These are phyloP conservation scores for Talaromyces nanjingensis DNA, from an alignment of 495 filamentous ascomycete species.

Conservation along the genomic window DNA sequence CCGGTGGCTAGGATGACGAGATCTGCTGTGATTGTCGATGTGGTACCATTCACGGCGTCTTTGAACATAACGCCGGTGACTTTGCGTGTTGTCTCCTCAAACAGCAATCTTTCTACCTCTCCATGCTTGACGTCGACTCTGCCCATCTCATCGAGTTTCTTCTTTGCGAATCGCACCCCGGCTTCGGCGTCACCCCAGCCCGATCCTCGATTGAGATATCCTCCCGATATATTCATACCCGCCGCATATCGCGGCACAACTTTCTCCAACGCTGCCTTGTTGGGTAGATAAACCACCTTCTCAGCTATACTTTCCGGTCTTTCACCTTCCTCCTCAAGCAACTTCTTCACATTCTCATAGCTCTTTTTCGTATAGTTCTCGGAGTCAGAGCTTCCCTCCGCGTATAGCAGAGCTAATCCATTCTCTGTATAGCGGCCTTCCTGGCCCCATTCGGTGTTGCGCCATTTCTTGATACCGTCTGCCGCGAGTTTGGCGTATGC, in stretches of 20 bases:
- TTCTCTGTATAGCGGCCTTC: slow-evolving; percentile 67
- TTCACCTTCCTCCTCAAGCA: slow-evolving; percentile 1
- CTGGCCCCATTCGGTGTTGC: slow-evolving; percentile 52
- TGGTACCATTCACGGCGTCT: slow-evolving; percentile 26
- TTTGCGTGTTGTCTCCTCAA: slow-evolving; percentile 16
- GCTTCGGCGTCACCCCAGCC: slow-evolving; percentile 84
- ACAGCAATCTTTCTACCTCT: slow-evolving; percentile 52
- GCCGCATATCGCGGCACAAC: slow-evolving; percentile 38
- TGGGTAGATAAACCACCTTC: slow-evolving; percentile 44
- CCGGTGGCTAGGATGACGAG: slow-evolving; percentile 77
- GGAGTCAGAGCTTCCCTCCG: slow-evolving; percentile 40
- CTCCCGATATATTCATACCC: slow-evolving; percentile 47
- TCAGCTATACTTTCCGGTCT: slow-evolving; percentile 24
- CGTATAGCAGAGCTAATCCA: slow-evolving; percentile 63
- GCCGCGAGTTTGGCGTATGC: slow-evolving; percentile 65
- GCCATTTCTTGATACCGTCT: slow-evolving; percentile 65
- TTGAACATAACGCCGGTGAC: slow-evolving; percentile 49
- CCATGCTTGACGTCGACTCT: slow-evolving; percentile 59
- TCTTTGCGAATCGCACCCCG: slow-evolving; percentile 63
- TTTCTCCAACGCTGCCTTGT: slow-evolving; percentile 31
- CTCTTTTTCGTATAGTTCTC: slow-evolving; percentile 60
- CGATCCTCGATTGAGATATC: slow-evolving; percentile 73
- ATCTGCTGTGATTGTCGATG: slow-evolving; percentile 50
- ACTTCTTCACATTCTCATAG: slow-evolving; percentile 54
- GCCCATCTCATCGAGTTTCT: slow-evolving; percentile 48